phyloP scores from a whole-genome alignment of 495 filamentous ascomycete species.

The Aspergillus nidulans region DNA sequence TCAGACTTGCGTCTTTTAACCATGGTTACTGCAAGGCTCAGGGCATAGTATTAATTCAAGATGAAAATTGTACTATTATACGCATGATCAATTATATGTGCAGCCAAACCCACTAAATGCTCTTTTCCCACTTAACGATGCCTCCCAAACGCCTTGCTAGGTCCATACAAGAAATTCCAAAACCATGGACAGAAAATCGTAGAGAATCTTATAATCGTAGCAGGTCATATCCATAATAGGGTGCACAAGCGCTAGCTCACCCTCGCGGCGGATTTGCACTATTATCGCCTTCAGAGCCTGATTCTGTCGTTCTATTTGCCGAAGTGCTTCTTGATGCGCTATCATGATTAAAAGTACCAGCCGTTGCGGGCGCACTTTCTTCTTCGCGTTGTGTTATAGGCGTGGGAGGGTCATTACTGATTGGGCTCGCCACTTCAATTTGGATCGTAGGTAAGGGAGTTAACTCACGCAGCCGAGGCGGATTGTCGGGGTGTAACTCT shows the following conservation, averaged over 20 bases:
- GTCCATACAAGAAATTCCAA: conserved; percentile 1
- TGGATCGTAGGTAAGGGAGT: conserved; percentile 37
- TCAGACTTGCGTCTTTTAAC: not conserved
- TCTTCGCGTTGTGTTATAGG: conserved; percentile 19
- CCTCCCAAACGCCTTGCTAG: conserved; percentile 20
- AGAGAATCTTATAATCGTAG: conserved; percentile 12
- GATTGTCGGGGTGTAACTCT: conserved; percentile 10
- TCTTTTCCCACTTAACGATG: conserved; percentile 2
- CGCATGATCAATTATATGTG: conserved; percentile 6
- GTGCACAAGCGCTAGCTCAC: not conserved
- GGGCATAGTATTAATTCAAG: not conserved
- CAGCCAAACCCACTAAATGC: not conserved
- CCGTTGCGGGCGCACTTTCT: not conserved
- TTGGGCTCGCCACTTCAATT: conserved; percentile 35
- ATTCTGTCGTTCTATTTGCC: not conserved
- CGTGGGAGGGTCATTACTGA: conserved; percentile 27
- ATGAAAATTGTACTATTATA: not conserved
- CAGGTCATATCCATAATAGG: conserved; percentile 10
- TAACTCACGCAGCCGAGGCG: conserved; percentile 21
- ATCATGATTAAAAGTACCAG: not conserved
- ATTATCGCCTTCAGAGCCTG: not conserved
- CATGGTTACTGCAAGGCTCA: not conserved
- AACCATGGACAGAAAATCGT: not conserved
- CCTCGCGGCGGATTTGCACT: not conserved
- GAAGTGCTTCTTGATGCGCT: not conserved